Base-by-base conservation (phyloP, 2,329 filamentous ascomycete genomes). In the Botryotinia globosa region DNA sequence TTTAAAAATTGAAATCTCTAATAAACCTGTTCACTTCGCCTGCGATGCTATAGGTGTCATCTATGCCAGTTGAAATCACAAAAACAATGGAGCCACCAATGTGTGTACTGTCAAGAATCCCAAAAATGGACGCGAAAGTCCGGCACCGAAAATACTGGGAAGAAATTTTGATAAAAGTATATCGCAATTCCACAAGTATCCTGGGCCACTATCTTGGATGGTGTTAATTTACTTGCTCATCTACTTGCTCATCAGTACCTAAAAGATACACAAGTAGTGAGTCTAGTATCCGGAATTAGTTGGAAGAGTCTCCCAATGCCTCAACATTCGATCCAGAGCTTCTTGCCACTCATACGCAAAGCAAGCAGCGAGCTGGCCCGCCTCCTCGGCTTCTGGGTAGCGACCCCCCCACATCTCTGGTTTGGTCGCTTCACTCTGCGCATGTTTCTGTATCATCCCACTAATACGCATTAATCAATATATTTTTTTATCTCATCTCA, bases 341-440 rank as follows among this genome's bases (percentile, higher is more conserved):
- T 83, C 83, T 44, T 84, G 87, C 91, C 91, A 94, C 80, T 93
- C 91, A 37, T 84, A 84, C 75, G 87, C 85, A 78, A 92, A 92
- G 71, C 88, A 90, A 51, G 83, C 84, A 1, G 89, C 85, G 45
- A 94, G 85, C 80, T 89, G 85, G 7, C 85, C 82, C 0, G 88
- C 84, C 73, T 90, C 87, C 2, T 87, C 86, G 1, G 83, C 79
- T 2, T 86, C 83, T 0, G 91, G 91, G 39, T 83, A 80, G 48
- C 84, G 84, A 1, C 85, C 87, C 64, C 87, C 91, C 91, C 91
- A 94, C 90, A 93, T 94, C 72, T 88, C 87, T 5, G 87, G 88
- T 76, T 87, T 87, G 22, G 83, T 82, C 0, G 91, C 89, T 78
- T 93, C 89, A 20, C 84, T 80, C 48, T 85, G 83, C 0, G 91